Conservation (phyloP, 2,329 filamentous ascomycete species). For the Fusarium ambrosium region DNA sequence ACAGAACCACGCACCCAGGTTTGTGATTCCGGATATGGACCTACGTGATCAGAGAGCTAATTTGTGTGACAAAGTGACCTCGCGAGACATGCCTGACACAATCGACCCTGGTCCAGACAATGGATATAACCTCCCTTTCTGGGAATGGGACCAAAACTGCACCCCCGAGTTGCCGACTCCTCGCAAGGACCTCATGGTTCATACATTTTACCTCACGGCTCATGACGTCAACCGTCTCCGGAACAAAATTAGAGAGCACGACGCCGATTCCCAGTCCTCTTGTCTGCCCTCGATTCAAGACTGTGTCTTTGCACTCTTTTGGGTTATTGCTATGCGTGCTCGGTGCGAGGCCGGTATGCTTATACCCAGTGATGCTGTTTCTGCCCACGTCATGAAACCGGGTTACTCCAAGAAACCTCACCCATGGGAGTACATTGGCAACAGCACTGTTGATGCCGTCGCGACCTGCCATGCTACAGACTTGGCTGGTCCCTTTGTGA, state of each 20-base stretch:
- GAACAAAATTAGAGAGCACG: background rate
- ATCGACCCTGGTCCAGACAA: background rate
- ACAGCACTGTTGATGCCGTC: constrained; percentile 31
- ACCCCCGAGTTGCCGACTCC: background rate
- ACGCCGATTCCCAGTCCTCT: background rate
- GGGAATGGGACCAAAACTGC: constrained; percentile 23
- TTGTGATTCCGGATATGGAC: constrained; percentile 5
- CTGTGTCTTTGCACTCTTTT: constrained; percentile 35
- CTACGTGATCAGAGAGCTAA: constrained; percentile 7
- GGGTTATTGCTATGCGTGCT: constrained; percentile 30
- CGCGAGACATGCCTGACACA: constrained; percentile 15
- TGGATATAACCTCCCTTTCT: constrained; percentile 27
- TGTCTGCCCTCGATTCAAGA: constrained; percentile 19
- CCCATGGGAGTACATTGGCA: constrained; percentile 28
- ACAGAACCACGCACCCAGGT: constrained; percentile 9
- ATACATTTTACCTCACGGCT: constrained; percentile 12
- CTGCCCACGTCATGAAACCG: constrained; percentile 23
- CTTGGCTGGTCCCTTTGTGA: constrained; percentile 5
- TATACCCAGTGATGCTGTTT: background rate
- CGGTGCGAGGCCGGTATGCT: constrained; percentile 9
- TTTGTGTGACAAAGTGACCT: constrained; percentile 3
- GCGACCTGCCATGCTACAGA: constrained; percentile 8
- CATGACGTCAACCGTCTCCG: background rate
- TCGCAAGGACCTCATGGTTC: background rate
- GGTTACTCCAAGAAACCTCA: constrained; percentile 6